phyloP scores from a whole-genome alignment of 495 filamentous ascomycete genomes.

The Penicillium flavigenum region DNA sequence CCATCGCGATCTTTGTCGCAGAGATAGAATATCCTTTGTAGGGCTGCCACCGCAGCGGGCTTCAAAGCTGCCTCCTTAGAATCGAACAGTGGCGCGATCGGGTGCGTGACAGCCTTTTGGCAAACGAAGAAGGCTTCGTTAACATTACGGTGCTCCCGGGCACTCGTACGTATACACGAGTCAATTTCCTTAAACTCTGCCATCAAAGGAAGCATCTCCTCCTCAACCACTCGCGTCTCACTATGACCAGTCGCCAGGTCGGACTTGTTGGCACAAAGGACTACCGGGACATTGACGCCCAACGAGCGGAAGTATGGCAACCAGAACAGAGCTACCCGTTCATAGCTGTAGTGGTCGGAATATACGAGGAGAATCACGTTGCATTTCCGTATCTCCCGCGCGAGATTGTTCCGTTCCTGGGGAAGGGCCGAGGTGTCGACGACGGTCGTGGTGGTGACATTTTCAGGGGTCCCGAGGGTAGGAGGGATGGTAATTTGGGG shows the following conservation, averaged over 20 bases:
- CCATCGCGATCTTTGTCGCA: constrained; percentile 96
- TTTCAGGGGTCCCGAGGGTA: constrained; percentile 82
- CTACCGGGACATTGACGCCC: constrained; percentile 97
- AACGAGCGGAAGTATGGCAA: constrained; percentile 94
- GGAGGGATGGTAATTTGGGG: constrained; percentile 93
- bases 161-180: constrained; percentile 92
- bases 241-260: constrained; percentile 70
- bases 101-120: constrained; percentile 97
- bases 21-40: constrained; percentile 89
- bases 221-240: constrained; percentile 79
- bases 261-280: constrained; percentile 95
- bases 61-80: constrained; percentile 89
- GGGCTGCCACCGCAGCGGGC: constrained; percentile 78
- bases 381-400: constrained; percentile 91
- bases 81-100: constrained; percentile 93
- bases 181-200: constrained; percentile 98
- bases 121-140: constrained; percentile 97
- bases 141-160: constrained; percentile 90
- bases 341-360: constrained; percentile 98
- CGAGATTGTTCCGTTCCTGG: constrained; percentile 81
- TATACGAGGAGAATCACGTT: constrained; percentile 98
- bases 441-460: constrained; percentile 92
- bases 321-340: constrained; percentile 95
- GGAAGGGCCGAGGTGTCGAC: constrained; percentile 96
- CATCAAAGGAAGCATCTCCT: constrained; percentile 99